Base-by-base conservation (phyloP, 2,329 filamentous ascomycete genomes). In the Pseudocercospora vitis region DNA sequence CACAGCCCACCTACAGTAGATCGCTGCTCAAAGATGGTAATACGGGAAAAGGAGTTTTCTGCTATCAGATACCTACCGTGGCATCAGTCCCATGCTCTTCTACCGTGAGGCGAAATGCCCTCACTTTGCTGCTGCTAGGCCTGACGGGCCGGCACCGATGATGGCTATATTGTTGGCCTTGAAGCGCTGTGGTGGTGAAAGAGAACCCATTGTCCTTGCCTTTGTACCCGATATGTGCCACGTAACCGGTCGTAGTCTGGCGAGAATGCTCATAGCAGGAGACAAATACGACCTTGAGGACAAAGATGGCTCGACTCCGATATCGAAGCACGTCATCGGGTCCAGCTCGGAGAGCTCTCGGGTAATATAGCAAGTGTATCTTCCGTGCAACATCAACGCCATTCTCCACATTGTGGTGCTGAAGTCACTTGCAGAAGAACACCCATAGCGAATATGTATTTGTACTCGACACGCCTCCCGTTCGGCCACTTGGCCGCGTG, bases 1-100 rank as follows among this genome's bases (percentile, higher is more conserved):
- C 92, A 97, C 7, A 94, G 82, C 2, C 94, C 92, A 53, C 91
- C 92, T 5, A 87, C 81, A 44, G 82, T 79, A 39, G 79, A 75
- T 60, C 90, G 85, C 71, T 96, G 89, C 71, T 97, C 94, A 65
- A 88, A 95, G 32, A 96, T 72, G 55, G 85, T 81, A 55, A 97
- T 85, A 24, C 76, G 80, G 9, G 83, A 74, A 65, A 94, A 94
- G 1, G 68, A 76, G 66, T 78, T 86, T 63, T 88, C 90, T 0
- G 87, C 89, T 8, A 81, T 69, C 14, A 96, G 78, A 66, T 91
- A 91, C 61, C 81, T 83, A 52, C 29, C 35, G 31, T 21, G n/a
- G 16, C 48, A 46, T 48, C 31, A 52, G 46, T 48, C 44, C 39
- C 19, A 39, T 12, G 18, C 11, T 6, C 14, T 12, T 24, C 12